These are phyloP conservation scores for Saposhnikovia divaricata DNA, from an alignment of 129 eudicot genomes.

Conservation along the genomic window DNA sequence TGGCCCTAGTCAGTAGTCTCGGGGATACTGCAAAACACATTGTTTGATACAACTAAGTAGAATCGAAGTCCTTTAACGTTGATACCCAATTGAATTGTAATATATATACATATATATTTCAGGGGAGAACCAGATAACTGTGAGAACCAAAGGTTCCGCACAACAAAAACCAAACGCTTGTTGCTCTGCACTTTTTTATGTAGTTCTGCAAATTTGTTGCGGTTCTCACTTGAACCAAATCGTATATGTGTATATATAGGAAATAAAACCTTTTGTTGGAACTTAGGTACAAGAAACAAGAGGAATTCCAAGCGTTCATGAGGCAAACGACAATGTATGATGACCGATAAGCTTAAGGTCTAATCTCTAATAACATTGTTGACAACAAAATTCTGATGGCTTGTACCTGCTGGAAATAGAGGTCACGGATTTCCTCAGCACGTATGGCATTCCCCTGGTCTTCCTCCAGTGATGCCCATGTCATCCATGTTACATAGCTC, in stretches of 20 bases:
- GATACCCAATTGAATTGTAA: no score
- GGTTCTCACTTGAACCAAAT: background rate
- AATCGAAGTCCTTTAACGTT: background rate
- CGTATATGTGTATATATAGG: background rate
- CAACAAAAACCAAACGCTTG: background rate
- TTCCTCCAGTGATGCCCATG: conserved; percentile 93
- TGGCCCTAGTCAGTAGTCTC: background rate
- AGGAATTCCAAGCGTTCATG: background rate
- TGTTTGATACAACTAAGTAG: background rate
- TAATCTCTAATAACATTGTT: background rate
- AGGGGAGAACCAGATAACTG: background rate
- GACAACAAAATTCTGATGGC: background rate
- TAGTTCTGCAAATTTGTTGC: background rate
- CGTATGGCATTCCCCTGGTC: conserved; percentile 85
- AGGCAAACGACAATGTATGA: background rate
- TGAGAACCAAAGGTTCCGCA: background rate
- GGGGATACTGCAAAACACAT: background rate
- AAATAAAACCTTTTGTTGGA: background rate
- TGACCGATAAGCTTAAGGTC: background rate
- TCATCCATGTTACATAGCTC: conserved; percentile 97
- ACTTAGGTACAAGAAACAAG: background rate
- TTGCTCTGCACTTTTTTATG: background rate
- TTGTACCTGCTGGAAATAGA: conserved; percentile 89
- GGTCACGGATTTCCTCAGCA: conserved; percentile 94
- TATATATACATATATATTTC: no score